Percentiles rank a stretch among this genome's conserved stretches.
Evolutionary conservation across 352 stramenopile genomes (phyloP).

Genomic region (Phytopythium delawarense): DNA sequence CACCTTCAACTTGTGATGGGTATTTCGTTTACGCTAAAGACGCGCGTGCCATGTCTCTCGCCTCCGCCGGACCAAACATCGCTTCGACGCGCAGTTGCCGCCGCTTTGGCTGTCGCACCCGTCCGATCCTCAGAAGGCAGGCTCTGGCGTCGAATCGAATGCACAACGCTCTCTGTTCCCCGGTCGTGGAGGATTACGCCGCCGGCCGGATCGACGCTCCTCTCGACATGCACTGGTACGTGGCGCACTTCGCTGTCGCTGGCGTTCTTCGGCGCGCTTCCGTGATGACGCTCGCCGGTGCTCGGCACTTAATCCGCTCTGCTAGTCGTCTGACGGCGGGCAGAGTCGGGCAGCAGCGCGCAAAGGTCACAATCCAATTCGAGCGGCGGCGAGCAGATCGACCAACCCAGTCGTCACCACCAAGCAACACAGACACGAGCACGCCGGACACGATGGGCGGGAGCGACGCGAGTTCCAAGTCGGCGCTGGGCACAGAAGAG

Average conservation of each 20-base stretch:
- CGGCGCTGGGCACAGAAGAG: slow-evolving; percentile 28
- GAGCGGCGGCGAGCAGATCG: neutral
- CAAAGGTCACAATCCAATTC: slow-evolving; percentile 1
- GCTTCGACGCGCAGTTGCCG: neutral
- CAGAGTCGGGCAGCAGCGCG: neutral
- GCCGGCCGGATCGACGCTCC: neutral
- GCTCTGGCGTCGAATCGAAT: too few species aligned
- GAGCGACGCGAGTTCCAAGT: slow-evolving; percentile 22
- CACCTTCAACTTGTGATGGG: slow-evolving; percentile 7
- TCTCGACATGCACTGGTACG: neutral
- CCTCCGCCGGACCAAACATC: slow-evolving; percentile 5
- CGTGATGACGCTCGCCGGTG: neutral
- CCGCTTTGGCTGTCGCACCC: neutral
- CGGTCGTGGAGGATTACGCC: neutral
- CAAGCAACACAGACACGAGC: neutral
- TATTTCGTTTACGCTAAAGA: neutral
- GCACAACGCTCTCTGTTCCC: too few species aligned
- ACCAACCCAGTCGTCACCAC: too few species aligned
- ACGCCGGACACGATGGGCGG: slow-evolving; percentile 13
- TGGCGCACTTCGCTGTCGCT: neutral
- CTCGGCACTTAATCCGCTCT: neutral
- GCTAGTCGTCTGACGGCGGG: neutral
- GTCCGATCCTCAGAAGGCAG: too few species aligned
- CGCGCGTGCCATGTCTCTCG: slow-evolving; percentile 1
- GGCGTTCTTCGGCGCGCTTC: slow-evolving; percentile 1